Evolutionary conservation across 2,329 filamentous ascomycete genomes (phyloP), one percentile per base, ranked within the genome.

Genomic region (Pseudogymnoascus sp.): DNA sequence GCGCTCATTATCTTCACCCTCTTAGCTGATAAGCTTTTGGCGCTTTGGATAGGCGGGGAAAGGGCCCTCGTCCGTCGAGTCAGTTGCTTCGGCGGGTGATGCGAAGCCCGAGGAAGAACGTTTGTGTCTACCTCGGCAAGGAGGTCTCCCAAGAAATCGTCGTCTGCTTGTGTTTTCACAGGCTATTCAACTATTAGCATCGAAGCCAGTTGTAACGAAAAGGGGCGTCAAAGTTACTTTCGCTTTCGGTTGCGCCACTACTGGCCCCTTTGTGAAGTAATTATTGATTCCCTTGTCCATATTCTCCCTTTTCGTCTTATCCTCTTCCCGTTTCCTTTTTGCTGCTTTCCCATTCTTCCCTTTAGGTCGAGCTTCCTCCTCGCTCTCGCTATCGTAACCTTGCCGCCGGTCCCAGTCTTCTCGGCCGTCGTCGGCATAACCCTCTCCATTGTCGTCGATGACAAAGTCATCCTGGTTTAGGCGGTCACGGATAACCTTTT

Each of bases 401-500:
- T 84, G 78, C 65, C 81, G 81, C 68, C 81, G 79, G 75, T 93
- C 87, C 92, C 93, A 93, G 70, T 97, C 94, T 77, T 96, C 92
- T 63, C 94, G 88, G 65, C 94, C 94, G 73, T 97, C 94, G 74
- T 97, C 93, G 68, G 91, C 93, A 72, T 99, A 99, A 38, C 94
- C 93, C 73, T 93, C 91, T 72, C 93, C 93, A 78, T 97, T 96
- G 78, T 99, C 94, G 78, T 97, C 94, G 65, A 99, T 92, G 61
- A 99, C 93, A 72, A 99, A 99, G 77, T 99, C 94, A 70, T 99
- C 94, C 71, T 96, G 83, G 72, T 97, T 90, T 61, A 99, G 81
- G 56, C 94, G 88, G 63, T 88, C 86, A 44, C 94, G 85, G 12
- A 99, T 92, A 68, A 97, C 88, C 75, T 95, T 95, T 79, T 97